phyloP scores from a whole-genome alignment of 331 rosid species.

The Telfairia occidentalis region DNA sequence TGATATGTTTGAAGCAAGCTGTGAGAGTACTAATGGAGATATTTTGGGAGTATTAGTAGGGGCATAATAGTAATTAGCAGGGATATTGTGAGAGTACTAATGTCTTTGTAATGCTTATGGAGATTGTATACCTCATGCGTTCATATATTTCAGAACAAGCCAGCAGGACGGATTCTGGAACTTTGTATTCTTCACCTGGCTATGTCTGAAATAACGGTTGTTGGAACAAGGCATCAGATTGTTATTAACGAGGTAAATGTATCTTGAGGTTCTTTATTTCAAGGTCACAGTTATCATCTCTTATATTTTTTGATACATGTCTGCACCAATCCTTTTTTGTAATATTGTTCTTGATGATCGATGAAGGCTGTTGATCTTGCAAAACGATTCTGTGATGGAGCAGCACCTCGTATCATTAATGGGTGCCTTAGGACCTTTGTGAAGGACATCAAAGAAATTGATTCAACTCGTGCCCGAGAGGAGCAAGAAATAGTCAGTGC shows the following conservation, averaged over 20 bases:
- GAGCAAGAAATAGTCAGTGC: conserved; percentile 16
- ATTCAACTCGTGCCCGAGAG: conserved; percentile 15
- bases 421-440: conserved; percentile 78
- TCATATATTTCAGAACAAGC: conserved; percentile 40
- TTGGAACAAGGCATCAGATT: conserved; percentile 68
- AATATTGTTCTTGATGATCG: neutral
- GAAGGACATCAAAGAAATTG: conserved; percentile 33
- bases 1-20: too few species aligned
- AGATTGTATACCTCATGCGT: neutral
- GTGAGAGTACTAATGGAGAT: too few species aligned
- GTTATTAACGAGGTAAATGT: conserved; percentile 74
- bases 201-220: conserved; percentile 67
- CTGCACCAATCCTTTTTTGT: neutral
- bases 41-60: too few species aligned
- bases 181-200: conserved; percentile 93
- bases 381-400: conserved; percentile 92
- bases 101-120: neutral
- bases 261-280: neutral
- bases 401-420: conserved; percentile 76
- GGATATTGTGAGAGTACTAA: too few species aligned
- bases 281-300: neutral
- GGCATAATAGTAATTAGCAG: too few species aligned
- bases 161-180: conserved; percentile 79
- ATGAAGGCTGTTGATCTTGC: conserved; percentile 89
- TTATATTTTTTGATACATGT: neutral